Evolutionary conservation across 805 yeast genomes (phyloP).

Genomic region (Starmerella scarabaei): DNA sequence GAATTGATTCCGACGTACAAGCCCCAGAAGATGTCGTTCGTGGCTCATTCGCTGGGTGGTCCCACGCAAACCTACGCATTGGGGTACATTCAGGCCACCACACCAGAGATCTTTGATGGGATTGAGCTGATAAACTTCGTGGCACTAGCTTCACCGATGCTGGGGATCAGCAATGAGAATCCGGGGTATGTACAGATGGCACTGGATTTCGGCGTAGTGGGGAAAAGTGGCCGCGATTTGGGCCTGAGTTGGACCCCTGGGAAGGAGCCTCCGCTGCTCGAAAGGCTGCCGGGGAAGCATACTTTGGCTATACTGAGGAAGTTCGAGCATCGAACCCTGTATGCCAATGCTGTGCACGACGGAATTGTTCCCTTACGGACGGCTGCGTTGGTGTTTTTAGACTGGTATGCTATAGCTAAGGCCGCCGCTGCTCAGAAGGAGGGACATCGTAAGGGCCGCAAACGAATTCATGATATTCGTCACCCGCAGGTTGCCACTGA

Average conservation of each 20-base stretch:
- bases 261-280: conserved; percentile 46
- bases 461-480: conserved; percentile 28
- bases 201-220: conserved; percentile 77
- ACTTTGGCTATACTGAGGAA: conserved; percentile 48
- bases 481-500: conserved; percentile 20
- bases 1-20: conserved; percentile 35
- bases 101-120: conserved; percentile 56
- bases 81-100: conserved; percentile 50
- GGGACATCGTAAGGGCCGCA: not conserved
- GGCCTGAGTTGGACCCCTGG: conserved; percentile 41
- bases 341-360: conserved; percentile 84
- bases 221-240: conserved; percentile 82
- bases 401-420: conserved; percentile 60
- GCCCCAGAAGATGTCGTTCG: conserved; percentile 60
- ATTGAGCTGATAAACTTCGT: conserved; percentile 67
- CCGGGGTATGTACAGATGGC: conserved; percentile 77
- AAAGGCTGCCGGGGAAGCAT: conserved; percentile 63
- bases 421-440: conserved; percentile 32
- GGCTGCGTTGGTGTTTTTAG: conserved; percentile 69
- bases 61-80: conserved; percentile 82
- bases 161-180: conserved; percentile 80
- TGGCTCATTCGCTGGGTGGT: conserved; percentile 93
- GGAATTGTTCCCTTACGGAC: conserved; percentile 94
- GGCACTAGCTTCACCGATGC: conserved; percentile 73
- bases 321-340: conserved; percentile 62